Conservation (phyloP, 352 stramenopile genomes). For the Phytophthora palmivora region DNA sequence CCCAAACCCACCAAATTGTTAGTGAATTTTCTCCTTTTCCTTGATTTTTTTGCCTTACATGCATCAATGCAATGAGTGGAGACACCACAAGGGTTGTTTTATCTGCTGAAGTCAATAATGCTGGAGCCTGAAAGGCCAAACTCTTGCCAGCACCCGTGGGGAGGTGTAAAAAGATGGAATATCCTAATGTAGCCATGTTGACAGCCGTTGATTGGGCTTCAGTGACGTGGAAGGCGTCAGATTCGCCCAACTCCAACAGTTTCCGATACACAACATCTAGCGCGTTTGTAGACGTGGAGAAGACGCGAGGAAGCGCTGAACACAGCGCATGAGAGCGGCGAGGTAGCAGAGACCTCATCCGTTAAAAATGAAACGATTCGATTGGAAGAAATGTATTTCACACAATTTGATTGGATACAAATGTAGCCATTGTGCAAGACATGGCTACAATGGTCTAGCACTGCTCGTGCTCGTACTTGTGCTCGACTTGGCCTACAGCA, state of each 20-base stretch:
- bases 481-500: constrained; percentile 28
- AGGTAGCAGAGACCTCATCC: constrained; percentile 20
- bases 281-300: constrained; percentile 2
- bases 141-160: constrained; percentile 84
- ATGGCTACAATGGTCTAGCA: constrained; percentile 17
- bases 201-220: constrained; percentile 56
- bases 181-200: constrained; percentile 48
- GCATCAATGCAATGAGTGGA: constrained; percentile 78
- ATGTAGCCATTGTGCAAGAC: constrained; percentile 12
- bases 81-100: constrained; percentile 74
- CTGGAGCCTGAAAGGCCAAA: constrained; percentile 79
- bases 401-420: constrained; percentile 8
- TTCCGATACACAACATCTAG: constrained; percentile 44
- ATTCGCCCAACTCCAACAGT: constrained; percentile 42
- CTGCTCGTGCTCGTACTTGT: constrained; percentile 4
- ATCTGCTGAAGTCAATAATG: constrained; percentile 46
- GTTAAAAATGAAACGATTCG: not conserved
- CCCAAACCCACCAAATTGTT: not conserved
- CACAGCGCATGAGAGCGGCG: not conserved
- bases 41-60: constrained; percentile 46
- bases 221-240: constrained; percentile 37
- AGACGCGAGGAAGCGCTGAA: constrained; percentile 1
- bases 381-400: constrained; percentile 21
- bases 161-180: constrained; percentile 78
- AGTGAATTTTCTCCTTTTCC: not conserved